Evolutionary conservation across 768 basidiomycete species (phyloP).

Genomic region (Amanita fuliginea): DNA sequence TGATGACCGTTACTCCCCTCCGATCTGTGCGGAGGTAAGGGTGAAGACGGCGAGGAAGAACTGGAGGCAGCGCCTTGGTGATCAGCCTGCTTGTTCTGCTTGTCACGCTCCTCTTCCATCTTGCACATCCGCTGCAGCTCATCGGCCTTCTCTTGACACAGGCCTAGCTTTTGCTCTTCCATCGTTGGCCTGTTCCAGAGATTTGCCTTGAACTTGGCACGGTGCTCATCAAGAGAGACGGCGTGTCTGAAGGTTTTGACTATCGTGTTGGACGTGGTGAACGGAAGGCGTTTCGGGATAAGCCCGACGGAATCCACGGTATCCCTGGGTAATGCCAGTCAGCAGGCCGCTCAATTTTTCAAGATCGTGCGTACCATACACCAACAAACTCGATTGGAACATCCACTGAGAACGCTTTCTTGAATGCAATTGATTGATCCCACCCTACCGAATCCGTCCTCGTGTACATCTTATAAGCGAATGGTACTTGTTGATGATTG

Average conservation of each 20-base stretch:
- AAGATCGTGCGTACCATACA: conserved; percentile 39
- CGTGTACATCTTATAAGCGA: conserved; percentile 54
- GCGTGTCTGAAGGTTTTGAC: conserved; percentile 55
- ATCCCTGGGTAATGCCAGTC: conserved; percentile 30
- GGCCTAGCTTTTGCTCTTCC: conserved; percentile 17
- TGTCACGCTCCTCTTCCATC: neutral
- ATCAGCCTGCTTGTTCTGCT: neutral
- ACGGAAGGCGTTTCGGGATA: conserved; percentile 42
- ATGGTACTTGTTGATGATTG: conserved; percentile 46
- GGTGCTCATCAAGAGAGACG: conserved; percentile 50
- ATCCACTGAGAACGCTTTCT: conserved; percentile 39
- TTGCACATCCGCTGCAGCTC: neutral
- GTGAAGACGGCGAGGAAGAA: neutral
- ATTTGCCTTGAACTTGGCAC: conserved; percentile 49
- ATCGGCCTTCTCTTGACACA: neutral
- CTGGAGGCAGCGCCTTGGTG: neutral
- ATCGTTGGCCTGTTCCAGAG: conserved; percentile 31
- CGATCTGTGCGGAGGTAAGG: neutral
- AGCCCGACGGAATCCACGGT: conserved; percentile 57
- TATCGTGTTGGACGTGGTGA: conserved; percentile 43
- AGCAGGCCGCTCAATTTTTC: too few relatives aligned
- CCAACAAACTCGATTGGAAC: conserved; percentile 50
- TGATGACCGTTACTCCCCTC: neutral
- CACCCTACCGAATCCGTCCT: conserved; percentile 36
- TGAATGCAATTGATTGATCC: conserved; percentile 42